A percentile compares a stretch with the other conserved stretches of the same genome.
phyloP scores from a whole-genome alignment of 331 rosid species.

The Arachis monticola region DNA sequence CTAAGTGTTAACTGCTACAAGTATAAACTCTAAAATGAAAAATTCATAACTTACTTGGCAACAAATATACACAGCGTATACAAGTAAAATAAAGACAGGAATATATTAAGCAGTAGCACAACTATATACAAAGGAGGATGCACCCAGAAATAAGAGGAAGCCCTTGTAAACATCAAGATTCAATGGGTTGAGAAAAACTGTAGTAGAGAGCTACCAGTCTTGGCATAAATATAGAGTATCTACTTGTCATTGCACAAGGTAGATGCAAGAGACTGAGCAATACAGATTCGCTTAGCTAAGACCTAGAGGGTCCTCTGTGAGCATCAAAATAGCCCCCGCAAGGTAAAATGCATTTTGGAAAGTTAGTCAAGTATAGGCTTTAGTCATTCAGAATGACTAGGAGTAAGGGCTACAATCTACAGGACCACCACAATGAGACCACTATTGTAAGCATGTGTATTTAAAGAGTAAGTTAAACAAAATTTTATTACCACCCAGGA shows the following conservation, averaged over 20 bases:
- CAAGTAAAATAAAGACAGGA: not conserved
- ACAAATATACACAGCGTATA: constrained; percentile 22
- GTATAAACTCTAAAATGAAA: constrained; percentile 8
- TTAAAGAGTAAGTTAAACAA: constrained; percentile 26
- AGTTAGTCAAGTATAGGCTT: constrained; percentile 14
- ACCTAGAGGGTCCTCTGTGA: constrained; percentile 2
- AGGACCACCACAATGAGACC: constrained; percentile 13
- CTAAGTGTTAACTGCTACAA: constrained; percentile 5
- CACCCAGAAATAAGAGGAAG: constrained; percentile 19
- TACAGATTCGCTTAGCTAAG: constrained; percentile 30
- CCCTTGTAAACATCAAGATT: constrained; percentile 21
- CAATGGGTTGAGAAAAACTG: constrained; percentile 20
- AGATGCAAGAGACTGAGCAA: constrained; percentile 7
- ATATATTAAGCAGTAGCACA: constrained; percentile 4
- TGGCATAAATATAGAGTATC: constrained; percentile 10
- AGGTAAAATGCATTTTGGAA: constrained; percentile 12
- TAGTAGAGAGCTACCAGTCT: constrained; percentile 16
- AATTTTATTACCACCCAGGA: constrained; percentile 69
- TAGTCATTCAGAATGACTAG: constrained; percentile 23
- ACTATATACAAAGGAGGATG: constrained; percentile 18
- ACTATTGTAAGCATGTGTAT: constrained; percentile 23
- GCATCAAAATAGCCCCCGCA: constrained; percentile 17
- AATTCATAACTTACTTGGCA: constrained; percentile 20
- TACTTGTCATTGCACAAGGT: constrained; percentile 4
- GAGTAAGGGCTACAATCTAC: constrained; percentile 18